Evolutionary conservation across 225 moss, liverwort and hornwort species (phyloP).

Genomic region (Physcomitrium patens): DNA sequence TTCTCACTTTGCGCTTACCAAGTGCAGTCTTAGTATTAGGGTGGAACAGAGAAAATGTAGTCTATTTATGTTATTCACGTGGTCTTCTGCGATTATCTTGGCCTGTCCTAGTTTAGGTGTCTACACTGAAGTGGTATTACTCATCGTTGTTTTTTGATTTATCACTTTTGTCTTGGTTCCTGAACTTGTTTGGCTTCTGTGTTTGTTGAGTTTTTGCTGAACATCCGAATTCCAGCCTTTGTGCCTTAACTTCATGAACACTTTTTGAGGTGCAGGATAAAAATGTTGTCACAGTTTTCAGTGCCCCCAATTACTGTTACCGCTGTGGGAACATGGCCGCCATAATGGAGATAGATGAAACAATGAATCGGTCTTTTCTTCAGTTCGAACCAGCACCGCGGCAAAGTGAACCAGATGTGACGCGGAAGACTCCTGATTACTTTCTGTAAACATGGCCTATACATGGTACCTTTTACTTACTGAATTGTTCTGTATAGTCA

Average conservation of each 20-base stretch:
- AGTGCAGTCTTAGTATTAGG: no score
- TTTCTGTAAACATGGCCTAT: constrained; percentile 85
- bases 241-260: constrained; percentile 9
- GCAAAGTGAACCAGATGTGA: constrained; percentile 99
- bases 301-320: constrained; percentile 99
- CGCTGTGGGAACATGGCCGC: constrained; percentile 99
- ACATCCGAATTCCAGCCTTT: neutral
- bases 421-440: constrained; percentile 99
- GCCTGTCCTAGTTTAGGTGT: no score
- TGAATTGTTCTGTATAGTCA: constrained; percentile 81
- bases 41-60: no score
- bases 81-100: no score
- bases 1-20: no score
- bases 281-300: constrained; percentile 97
- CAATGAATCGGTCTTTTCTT: constrained; percentile 93
- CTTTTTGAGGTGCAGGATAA: constrained; percentile 72
- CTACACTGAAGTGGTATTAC: no score
- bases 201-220: neutral
- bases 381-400: constrained; percentile 98
- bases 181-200: no score
- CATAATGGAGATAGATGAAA: constrained; percentile 98
- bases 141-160: no score
- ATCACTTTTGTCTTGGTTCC: no score
- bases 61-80: no score
- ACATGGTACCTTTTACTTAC: constrained; percentile 60